Conservation (phyloP, 164 flowering plant genomes). For the Hamamelis virginiana region DNA sequence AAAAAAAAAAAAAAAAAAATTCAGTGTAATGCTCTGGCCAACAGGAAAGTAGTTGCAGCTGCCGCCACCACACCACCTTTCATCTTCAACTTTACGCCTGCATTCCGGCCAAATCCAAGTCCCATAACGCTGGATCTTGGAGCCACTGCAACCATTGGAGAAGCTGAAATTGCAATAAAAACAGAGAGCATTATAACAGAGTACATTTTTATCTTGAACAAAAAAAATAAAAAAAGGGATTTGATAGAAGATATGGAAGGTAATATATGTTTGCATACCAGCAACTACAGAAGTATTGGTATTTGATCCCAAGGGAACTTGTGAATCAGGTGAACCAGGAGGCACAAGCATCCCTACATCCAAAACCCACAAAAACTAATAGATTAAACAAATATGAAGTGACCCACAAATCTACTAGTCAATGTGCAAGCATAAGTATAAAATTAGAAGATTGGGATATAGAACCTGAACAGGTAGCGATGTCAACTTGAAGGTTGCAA, state of each 20-base stretch:
- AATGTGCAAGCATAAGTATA: neutral
- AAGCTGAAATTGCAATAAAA: conserved; percentile 28
- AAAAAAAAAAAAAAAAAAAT: too few species aligned
- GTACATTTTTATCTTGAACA: neutral
- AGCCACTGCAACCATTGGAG: conserved; percentile 31
- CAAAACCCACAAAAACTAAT: conserved; percentile 1
- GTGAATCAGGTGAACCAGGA: conserved; percentile 37
- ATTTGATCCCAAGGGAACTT: conserved; percentile 35
- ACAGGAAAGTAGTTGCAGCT: neutral
- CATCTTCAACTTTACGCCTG: conserved; percentile 9
- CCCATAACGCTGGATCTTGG: conserved; percentile 37
- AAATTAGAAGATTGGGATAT: neutral
- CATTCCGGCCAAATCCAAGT: conserved; percentile 17
- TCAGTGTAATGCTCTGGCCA: neutral
- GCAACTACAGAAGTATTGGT: conserved; percentile 31
- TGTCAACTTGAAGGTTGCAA: conserved; percentile 38
- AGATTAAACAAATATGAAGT: neutral
- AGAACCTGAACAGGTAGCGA: conserved; percentile 56
- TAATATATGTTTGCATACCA: conserved; percentile 26
- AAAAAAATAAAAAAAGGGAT: too few species aligned
- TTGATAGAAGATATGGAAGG: neutral
- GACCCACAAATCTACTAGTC: neutral
- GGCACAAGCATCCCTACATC: conserved; percentile 24
- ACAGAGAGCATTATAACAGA: neutral
- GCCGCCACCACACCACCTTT: neutral